A percentile compares a stretch with the other conserved stretches of the same genome.
These are phyloP conservation scores for Ascochyta fabae DNA, from an alignment of 2,329 filamentous ascomycete genomes.

Conservation along the genomic window DNA sequence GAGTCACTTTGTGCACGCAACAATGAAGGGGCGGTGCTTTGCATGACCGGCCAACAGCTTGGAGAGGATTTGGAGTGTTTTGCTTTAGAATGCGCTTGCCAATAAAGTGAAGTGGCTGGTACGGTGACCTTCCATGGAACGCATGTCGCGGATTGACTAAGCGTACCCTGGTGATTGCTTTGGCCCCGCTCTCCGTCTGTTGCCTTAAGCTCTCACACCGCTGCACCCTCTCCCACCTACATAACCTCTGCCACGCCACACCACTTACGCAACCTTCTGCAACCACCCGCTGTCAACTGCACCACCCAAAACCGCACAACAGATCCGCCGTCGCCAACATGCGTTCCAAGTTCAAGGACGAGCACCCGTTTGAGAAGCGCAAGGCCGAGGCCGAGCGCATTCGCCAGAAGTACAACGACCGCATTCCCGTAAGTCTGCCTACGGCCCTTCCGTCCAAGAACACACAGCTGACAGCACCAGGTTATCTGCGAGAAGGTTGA, in stretches of 20 bases:
- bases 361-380: constrained; percentile 99
- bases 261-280: constrained; percentile 17
- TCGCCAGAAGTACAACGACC: constrained; percentile 97
- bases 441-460: background rate
- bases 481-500: constrained; percentile 82
- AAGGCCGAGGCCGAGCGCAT: constrained; percentile 99
- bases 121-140: constrained; percentile 15
- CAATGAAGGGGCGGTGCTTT: constrained; percentile 26
- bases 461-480: constrained; percentile 56
- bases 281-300: constrained; percentile 7
- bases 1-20: constrained; percentile 29
- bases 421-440: constrained; percentile 82
- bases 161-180: constrained; percentile 25
- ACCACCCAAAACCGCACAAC: constrained; percentile 22
- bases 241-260: constrained; percentile 34
- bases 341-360: constrained; percentile 99
- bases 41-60: constrained; percentile 19
- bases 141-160: constrained; percentile 14
- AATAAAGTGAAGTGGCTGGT: constrained; percentile 20
- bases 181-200: constrained; percentile 39
- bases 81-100: constrained; percentile 19
- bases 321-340: constrained; percentile 58
- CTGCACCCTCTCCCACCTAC: constrained; percentile 30
- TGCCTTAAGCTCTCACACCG: constrained; percentile 39
- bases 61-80: constrained; percentile 20